Evolutionary conservation across 2,329 filamentous ascomycete species (phyloP).

Genomic region (Nigrospora sphaerica): DNA sequence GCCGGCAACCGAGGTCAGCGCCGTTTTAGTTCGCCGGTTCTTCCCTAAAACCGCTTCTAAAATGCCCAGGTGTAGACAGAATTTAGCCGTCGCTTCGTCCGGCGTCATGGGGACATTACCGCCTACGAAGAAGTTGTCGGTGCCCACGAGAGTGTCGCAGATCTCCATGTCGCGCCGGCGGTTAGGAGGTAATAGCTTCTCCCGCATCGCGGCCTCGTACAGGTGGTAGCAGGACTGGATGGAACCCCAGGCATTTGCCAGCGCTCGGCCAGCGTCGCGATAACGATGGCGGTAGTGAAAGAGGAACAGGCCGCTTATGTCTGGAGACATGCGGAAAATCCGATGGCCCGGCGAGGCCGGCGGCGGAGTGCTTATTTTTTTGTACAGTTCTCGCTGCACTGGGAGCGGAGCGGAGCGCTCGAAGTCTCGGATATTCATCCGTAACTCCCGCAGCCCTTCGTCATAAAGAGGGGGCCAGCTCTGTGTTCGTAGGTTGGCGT

Average conservation of each 20-base stretch:
- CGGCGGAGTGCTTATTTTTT: background rate
- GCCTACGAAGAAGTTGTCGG: slow-evolving; percentile 24
- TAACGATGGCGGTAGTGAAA: slow-evolving; percentile 24
- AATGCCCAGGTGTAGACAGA: slow-evolving; percentile 28
- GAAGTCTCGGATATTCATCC: slow-evolving; percentile 14
- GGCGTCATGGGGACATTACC: slow-evolving; percentile 21
- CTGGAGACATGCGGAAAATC: slow-evolving; percentile 26
- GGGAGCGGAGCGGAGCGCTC: slow-evolving; percentile 13
- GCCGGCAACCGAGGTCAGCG: slow-evolving; percentile 16
- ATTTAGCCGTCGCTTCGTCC: slow-evolving; percentile 27
- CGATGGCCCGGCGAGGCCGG: slow-evolving; percentile 13
- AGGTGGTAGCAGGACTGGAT: slow-evolving; percentile 29
- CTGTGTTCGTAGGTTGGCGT: slow-evolving; percentile 18
- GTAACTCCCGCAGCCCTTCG: slow-evolving; percentile 7
- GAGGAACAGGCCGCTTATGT: slow-evolving; percentile 28
- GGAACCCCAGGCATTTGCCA: slow-evolving; percentile 30
- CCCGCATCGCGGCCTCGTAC: slow-evolving; percentile 29
- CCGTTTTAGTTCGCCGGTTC: slow-evolving; percentile 8
- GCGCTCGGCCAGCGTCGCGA: slow-evolving; percentile 22
- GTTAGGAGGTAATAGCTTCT: slow-evolving; percentile 14
- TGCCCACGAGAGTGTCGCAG: slow-evolving; percentile 17
- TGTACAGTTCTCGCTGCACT: slow-evolving; percentile 3
- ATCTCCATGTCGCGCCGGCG: slow-evolving; percentile 37
- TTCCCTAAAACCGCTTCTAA: slow-evolving; percentile 21
- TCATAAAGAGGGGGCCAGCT: slow-evolving; percentile 23